Conservation (phyloP, 1,284 basidiomycete genomes). For the Paramarasmius palmivorus region DNA sequence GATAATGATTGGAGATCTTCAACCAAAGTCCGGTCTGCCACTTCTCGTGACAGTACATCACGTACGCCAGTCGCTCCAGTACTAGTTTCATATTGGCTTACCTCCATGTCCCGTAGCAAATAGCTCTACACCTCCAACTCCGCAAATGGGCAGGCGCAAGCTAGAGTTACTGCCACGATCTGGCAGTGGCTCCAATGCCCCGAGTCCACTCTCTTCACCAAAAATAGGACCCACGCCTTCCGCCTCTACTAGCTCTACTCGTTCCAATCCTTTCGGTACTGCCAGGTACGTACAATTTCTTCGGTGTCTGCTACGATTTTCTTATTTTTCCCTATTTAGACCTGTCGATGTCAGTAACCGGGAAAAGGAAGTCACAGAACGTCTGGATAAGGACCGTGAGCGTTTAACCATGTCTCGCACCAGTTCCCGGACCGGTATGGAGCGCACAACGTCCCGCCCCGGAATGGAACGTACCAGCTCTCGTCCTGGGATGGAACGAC, state of each 20-base stretch:
- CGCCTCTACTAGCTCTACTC: conserved; percentile 38
- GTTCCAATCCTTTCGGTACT: conserved; percentile 83
- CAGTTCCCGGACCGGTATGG: conserved; percentile 63
- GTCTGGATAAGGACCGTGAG: conserved; percentile 68
- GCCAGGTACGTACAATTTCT: conserved; percentile 59
- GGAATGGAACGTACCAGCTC: conserved; percentile 74
- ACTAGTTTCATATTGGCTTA: conserved; percentile 1
- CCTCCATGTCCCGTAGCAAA: conserved; percentile 45
- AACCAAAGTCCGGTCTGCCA: conserved; percentile 38
- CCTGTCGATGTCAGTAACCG: conserved; percentile 83
- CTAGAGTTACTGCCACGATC: conserved; percentile 83
- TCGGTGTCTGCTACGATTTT: conserved; percentile 2
- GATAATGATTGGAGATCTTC: conserved; percentile 64
- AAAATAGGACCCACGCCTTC: conserved; percentile 58
- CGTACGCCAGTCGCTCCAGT: conserved; percentile 43
- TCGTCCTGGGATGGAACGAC: conserved; percentile 58
- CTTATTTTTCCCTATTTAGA: conserved; percentile 35
- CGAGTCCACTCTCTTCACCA: conserved; percentile 75
- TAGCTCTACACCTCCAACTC: conserved; percentile 77
- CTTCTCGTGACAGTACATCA: conserved; percentile 52
- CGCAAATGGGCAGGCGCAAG: conserved; percentile 75
- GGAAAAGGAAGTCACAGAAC: conserved; percentile 75
- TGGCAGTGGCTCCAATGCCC: conserved; percentile 55
- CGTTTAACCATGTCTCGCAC: conserved; percentile 72
- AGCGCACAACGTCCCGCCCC: conserved; percentile 46